Percentiles rank a stretch among this genome's conserved stretches.
Evolutionary conservation across 1,284 basidiomycete species (phyloP).

Genomic region (Pseudozyma sp.): DNA sequence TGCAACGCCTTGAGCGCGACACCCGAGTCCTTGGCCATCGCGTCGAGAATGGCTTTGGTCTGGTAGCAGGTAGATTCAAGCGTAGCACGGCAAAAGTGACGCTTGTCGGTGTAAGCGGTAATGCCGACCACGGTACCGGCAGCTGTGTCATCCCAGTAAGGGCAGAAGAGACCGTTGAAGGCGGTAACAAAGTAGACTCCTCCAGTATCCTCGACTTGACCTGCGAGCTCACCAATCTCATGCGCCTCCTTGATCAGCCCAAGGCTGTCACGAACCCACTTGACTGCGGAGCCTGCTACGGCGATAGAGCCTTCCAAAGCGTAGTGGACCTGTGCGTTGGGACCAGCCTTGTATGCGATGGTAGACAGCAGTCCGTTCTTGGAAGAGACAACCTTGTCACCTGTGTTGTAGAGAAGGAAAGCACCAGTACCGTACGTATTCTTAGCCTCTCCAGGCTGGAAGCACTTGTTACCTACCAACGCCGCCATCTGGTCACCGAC

Average conservation of each 20-base stretch:
- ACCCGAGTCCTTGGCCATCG: slow-evolving; percentile 86
- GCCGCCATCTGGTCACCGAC: slow-evolving; percentile 98
- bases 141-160: slow-evolving; percentile 88
- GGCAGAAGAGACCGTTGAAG: slow-evolving; percentile 88
- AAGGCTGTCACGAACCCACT: slow-evolving; percentile 94
- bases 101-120: slow-evolving; percentile 90
- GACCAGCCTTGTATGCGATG: slow-evolving; percentile 92
- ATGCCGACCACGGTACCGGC: slow-evolving; percentile 82
- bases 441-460: slow-evolving; percentile 67
- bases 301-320: slow-evolving; percentile 95
- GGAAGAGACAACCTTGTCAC: slow-evolving; percentile 85
- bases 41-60: slow-evolving; percentile 92
- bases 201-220: slow-evolving; percentile 81
- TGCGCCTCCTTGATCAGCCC: slow-evolving; percentile 81
- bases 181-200: slow-evolving; percentile 98
- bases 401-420: slow-evolving; percentile 94
- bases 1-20: slow-evolving; percentile 82
- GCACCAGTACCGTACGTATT: slow-evolving; percentile 81
- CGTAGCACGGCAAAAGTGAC: slow-evolving; percentile 87
- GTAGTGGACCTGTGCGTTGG: slow-evolving; percentile 82
- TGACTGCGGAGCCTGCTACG: slow-evolving; percentile 93
- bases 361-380: slow-evolving; percentile 89
- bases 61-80: slow-evolving; percentile 85
- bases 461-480: slow-evolving; percentile 87
- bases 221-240: slow-evolving; percentile 88